Evolutionary conservation across 176 grass and related monocot species (phyloP), one percentile per base, ranked within the genome.

Genomic region (Oryza glaberrima): DNA sequence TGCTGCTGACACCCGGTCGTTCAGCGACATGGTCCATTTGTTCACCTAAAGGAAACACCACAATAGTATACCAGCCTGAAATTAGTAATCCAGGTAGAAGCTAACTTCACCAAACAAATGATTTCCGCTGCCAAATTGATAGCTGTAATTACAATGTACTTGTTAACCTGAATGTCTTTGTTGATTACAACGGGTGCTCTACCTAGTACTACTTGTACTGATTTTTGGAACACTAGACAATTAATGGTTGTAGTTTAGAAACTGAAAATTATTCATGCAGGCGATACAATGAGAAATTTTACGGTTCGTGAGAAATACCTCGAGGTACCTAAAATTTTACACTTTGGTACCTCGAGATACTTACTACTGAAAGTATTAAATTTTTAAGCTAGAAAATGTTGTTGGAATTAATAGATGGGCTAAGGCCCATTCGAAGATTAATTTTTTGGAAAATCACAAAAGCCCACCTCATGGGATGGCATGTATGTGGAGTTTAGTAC

Each of bases 1-100:
- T 2, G 89, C 86, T 3, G 75, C 88, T 4, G 79, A 82, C 79
- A 86, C 23, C 67, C 86, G 69, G 65, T 88, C 86, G 10, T 82
- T 91, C 65, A 94, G 41, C 3, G 92, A 86, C 67, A 78, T 77
- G 32, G 79, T 80, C 86, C 88, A 85, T 65, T 91, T 90, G 85
- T 90, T 90, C 13, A 86, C 86, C 92, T 88, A 28, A 34, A 78
- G 51, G 8, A 78, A 13, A 67, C 6, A 34, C 1, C 15, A 17
- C 9, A 73, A 64, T 5, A 46, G 38, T 3, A 73, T 11, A 28
- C 12, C 71, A 17, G 43, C n/a, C n/a, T 73, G 12, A 28, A 16
- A 6, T 73, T 44, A 20, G 54, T 58, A 58, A 58, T 58, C 54
- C 20, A 3, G 54, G 54, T 58, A 3, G 19, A 44, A 73, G 52